Evolutionary conservation across 2,329 filamentous ascomycete species (phyloP), one percentile per base, ranked within the genome.

Genomic region (Metarhizium album): DNA sequence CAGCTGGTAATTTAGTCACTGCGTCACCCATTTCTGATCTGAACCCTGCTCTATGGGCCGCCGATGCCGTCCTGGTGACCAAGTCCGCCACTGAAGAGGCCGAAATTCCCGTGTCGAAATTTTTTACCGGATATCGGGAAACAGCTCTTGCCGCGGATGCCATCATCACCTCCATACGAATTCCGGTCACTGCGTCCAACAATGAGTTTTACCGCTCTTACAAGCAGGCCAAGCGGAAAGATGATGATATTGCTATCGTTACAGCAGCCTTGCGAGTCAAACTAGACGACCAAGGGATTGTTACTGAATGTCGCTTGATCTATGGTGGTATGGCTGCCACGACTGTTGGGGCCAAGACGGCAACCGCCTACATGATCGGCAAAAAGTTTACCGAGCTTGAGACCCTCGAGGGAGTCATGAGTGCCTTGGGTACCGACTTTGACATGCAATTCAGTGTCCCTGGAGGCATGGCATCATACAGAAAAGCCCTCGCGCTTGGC

Each of bases 241-340:
- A 98, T 60, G 93, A 98, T 60, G 93, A 98, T 63, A 97, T 98
- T 63, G 93, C 93, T 2, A 97, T 98, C 59, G 93, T 97, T 23
- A 97, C 94, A 46, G 83, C 86, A 27, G 90, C 91, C 1, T 68
- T 97, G 52, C 80, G 88, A 35, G 75, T 97, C 4, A 80, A 78
- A 4, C 69, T 97, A 2, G 78, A 83, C 38, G 77, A 86, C 2
- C 74, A 76, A 1, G 80, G 91, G 42, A 65, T 80, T 2, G 87
- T 97, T 5, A 76, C 83, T 54, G 83, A 84, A 55, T 83, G 81
- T 53, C 88, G 86, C 59, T 74, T 98, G 22, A 87, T 95, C 3
- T 97, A 95, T 59, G 93, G 93, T 49, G 93, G 93, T 43, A 93
- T 98, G 90, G 93, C 91, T 4, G 84, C 93, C 0, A 89, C 83